phyloP scores from a whole-genome alignment of 768 basidiomycete genomes.

The Calocera viscosa region DNA sequence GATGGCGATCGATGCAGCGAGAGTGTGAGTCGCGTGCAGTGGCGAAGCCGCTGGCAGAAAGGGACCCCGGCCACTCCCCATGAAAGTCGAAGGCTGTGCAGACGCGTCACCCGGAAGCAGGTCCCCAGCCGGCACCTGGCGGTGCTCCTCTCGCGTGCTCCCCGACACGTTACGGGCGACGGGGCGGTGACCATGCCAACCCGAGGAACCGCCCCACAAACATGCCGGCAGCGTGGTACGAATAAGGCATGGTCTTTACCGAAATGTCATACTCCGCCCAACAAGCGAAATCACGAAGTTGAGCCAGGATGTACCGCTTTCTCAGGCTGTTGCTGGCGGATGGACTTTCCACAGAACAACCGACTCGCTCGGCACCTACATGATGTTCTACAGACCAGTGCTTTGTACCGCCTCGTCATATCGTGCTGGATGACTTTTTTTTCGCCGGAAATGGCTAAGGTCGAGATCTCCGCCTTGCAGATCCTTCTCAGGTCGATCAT shows the following conservation, averaged over 20 bases:
- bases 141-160: not conserved
- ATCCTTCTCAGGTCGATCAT: not conserved
- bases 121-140: not conserved
- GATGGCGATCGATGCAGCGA: not conserved
- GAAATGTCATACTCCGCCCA: not conserved
- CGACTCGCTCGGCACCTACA: not conserved
- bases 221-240: not conserved
- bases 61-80: not conserved
- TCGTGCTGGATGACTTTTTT: not conserved
- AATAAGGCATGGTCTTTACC: not conserved
- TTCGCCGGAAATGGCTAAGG: not conserved
- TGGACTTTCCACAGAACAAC: too few relatives aligned
- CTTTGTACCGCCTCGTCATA: not conserved
- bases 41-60: not conserved
- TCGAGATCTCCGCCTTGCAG: not conserved
- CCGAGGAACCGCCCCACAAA: not conserved
- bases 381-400: not conserved
- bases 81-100: not conserved
- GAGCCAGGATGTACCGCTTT: too few relatives aligned
- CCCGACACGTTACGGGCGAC: not conserved
- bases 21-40: not conserved
- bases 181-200: conserved; percentile 7
- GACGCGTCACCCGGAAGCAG: not conserved
- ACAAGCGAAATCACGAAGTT: not conserved
- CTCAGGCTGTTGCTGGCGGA: too few relatives aligned